These are phyloP conservation scores for Apiospora pterosperma DNA, from an alignment of 2,329 filamentous ascomycete genomes.

Conservation along the genomic window DNA sequence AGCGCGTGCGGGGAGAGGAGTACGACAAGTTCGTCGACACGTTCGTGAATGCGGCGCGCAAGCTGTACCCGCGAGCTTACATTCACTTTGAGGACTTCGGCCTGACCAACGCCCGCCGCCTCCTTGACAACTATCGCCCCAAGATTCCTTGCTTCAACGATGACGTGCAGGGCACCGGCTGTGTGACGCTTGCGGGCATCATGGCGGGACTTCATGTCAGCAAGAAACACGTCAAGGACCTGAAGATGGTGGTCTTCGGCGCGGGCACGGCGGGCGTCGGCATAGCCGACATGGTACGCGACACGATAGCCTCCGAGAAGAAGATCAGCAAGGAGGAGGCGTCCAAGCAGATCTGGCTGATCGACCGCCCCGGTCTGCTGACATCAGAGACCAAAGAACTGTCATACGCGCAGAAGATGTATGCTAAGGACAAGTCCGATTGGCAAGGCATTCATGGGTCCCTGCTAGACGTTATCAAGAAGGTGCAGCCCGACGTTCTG, in stretches of 20 bases:
- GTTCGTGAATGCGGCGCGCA: constrained; percentile 66
- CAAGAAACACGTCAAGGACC: constrained; percentile 61
- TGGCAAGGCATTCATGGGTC: constrained; percentile 57
- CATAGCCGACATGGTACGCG: constrained; percentile 80
- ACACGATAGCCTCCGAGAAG: constrained; percentile 70
- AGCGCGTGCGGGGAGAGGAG: constrained; percentile 63
- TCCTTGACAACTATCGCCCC: constrained; percentile 72
- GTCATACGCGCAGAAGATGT: constrained; percentile 64
- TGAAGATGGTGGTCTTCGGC: constrained; percentile 74
- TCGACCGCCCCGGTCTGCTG: constrained; percentile 79
- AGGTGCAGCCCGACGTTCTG: constrained; percentile 74
- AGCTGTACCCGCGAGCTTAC: constrained; percentile 74
- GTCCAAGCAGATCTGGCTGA: constrained; percentile 74
- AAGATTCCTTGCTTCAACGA: constrained; percentile 86
- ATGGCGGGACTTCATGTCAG: constrained; percentile 71
- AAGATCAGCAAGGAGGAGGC: constrained; percentile 70
- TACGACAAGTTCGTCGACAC: constrained; percentile 76
- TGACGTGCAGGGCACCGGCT: constrained; percentile 85
- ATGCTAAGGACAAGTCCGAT: constrained; percentile 59
- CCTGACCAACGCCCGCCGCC: constrained; percentile 66
- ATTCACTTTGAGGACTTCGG: constrained; percentile 93
- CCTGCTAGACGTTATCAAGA: constrained; percentile 64
- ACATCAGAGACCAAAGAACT: constrained; percentile 58
- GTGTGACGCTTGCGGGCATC: constrained; percentile 80
- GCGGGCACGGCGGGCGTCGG: constrained; percentile 79